Percentiles rank a stretch among this genome's conserved stretches.
phyloP scores from a whole-genome alignment of 2,329 filamentous ascomycete genomes.

The Plenodomus lindquistii region DNA sequence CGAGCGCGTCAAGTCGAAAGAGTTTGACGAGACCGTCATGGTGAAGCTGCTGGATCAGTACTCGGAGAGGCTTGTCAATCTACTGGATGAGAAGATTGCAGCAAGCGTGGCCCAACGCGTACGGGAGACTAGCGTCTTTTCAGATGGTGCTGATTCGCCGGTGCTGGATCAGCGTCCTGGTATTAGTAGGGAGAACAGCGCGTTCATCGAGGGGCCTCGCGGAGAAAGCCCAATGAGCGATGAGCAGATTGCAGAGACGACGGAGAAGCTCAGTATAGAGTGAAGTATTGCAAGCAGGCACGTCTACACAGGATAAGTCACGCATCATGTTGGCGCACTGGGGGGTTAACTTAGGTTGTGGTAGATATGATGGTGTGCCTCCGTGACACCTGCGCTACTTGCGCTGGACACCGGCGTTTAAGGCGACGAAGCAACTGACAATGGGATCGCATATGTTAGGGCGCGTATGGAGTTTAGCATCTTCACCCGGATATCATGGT shows the following conservation, averaged over 20 bases:
- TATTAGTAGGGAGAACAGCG: conserved; percentile 10
- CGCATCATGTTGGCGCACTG: neutral
- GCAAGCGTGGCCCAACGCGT: conserved; percentile 44
- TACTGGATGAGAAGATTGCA: conserved; percentile 72
- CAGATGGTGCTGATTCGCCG: conserved; percentile 19
- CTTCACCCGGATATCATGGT: neutral
- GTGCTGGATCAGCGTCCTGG: conserved; percentile 8
- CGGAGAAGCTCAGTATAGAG: conserved; percentile 11
- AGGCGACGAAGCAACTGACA: neutral
- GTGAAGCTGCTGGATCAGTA: conserved; percentile 72
- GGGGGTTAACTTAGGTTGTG: neutral
- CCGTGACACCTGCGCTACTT: neutral
- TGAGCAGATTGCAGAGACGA: conserved; percentile 9
- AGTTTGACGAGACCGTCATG: conserved; percentile 49
- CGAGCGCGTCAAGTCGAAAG: conserved; percentile 47
- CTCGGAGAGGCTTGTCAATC: conserved; percentile 69
- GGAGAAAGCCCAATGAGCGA: conserved; percentile 10
- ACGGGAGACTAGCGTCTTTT: conserved; percentile 36
- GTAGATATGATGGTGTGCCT: neutral
- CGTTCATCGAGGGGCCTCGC: neutral
- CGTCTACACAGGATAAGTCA: neutral
- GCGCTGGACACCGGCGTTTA: neutral
- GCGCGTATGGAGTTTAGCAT: neutral
- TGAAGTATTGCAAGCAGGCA: conserved; percentile 1
- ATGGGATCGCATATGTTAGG: neutral